phyloP scores from a whole-genome alignment of 116 monocot species.

The Trichopus zeylanicus region DNA sequence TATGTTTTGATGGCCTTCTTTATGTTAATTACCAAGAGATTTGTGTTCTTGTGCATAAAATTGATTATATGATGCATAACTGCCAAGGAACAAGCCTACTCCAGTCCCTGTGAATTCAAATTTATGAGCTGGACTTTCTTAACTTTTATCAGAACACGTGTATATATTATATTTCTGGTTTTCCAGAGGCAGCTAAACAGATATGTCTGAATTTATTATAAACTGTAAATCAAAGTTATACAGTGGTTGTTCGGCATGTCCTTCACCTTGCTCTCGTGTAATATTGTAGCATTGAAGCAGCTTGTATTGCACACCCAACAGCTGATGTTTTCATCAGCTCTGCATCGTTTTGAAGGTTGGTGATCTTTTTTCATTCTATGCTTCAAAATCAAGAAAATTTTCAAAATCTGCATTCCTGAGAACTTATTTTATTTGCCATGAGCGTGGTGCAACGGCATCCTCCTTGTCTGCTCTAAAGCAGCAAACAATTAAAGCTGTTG shows the following conservation, averaged over 20 bases:
- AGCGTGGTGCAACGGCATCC: conserved; percentile 85
- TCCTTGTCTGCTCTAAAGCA: conserved; percentile 93
- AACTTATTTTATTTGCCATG: conserved; percentile 9
- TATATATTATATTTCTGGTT: not conserved
- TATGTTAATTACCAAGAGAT: too few species aligned
- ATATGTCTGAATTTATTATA: not conserved
- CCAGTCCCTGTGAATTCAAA: too few species aligned
- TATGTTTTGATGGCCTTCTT: not conserved
- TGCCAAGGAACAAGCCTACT: too few species aligned
- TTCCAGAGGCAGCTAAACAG: too few species aligned
- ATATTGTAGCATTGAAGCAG: conserved; percentile 76
- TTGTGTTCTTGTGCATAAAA: too few species aligned
- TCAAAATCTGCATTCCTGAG: not conserved
- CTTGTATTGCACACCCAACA: conserved; percentile 83
- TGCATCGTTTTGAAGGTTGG: conserved; percentile 92
- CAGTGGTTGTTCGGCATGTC: not conserved
- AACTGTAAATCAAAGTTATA: not conserved
- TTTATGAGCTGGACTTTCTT: too few species aligned
- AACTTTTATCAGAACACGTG: too few species aligned
- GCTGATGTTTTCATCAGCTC: conserved; percentile 99
- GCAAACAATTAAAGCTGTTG: conserved; percentile 89
- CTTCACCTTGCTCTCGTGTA: not conserved
- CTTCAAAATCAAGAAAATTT: not conserved
- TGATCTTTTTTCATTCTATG: not conserved
- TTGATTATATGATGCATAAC: too few species aligned